Conservation (phyloP, 2,329 filamentous ascomycete genomes). For the Ascochyta rabiei region DNA sequence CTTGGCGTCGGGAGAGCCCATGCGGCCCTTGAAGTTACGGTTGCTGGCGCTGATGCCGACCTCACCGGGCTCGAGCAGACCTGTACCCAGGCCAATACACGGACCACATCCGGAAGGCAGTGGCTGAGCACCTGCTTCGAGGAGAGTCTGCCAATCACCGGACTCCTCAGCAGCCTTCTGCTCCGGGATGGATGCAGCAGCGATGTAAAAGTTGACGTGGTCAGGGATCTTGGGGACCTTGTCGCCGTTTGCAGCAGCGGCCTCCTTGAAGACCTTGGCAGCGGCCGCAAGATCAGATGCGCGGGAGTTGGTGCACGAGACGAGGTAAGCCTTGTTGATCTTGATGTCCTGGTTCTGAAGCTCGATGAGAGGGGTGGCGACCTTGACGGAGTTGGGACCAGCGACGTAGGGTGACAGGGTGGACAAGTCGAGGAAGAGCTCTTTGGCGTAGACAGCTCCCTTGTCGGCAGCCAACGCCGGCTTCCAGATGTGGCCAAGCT, state of each 20-base stretch:
- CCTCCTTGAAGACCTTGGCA: slow-evolving; percentile 83
- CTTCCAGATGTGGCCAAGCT: slow-evolving; percentile 48
- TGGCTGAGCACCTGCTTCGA: slow-evolving; percentile 77
- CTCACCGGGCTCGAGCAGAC: slow-evolving; percentile 83
- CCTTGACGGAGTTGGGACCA: slow-evolving; percentile 89
- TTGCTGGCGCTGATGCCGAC: slow-evolving; percentile 84
- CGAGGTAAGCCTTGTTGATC: slow-evolving; percentile 83
- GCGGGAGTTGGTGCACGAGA: slow-evolving; percentile 88
- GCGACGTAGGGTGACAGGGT: slow-evolving; percentile 84
- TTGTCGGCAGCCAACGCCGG: slow-evolving; percentile 73
- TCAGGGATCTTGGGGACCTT: slow-evolving; percentile 72
- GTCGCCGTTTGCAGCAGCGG: slow-evolving; percentile 64
- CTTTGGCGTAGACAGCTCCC: slow-evolving; percentile 81
- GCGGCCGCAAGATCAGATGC: slow-evolving; percentile 82
- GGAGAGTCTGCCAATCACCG: slow-evolving; percentile 83
- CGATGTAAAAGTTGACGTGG: slow-evolving; percentile 85
- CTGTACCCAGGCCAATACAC: slow-evolving; percentile 84
- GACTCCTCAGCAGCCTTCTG: slow-evolving; percentile 77
- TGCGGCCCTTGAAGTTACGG: slow-evolving; percentile 89
- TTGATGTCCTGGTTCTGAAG: slow-evolving; percentile 76
- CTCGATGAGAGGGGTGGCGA: slow-evolving; percentile 77
- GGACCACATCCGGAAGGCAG: slow-evolving; percentile 79
- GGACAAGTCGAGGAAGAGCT: slow-evolving; percentile 79
- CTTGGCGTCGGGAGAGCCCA: slow-evolving; percentile 80
- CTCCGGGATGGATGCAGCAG: slow-evolving; percentile 80